Evolutionary conservation across 768 basidiomycete species (phyloP).

Genomic region (Panellus pusillus): DNA sequence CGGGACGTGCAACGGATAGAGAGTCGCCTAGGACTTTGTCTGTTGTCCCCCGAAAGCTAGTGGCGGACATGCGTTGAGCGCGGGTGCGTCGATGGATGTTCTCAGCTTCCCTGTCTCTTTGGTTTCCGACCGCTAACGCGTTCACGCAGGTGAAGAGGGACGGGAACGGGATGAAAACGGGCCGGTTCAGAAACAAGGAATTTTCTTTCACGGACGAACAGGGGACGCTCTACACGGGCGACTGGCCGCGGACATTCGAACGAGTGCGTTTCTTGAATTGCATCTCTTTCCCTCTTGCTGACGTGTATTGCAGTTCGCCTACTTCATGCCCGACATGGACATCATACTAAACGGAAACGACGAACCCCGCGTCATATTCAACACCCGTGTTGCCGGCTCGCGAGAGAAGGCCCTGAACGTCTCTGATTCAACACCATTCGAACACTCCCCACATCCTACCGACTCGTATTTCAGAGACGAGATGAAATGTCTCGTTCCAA

Average conservation of each 20-base stretch:
- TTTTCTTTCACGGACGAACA: constrained; percentile 16
- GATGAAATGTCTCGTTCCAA: constrained; percentile 16
- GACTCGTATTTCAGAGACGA: constrained; percentile 16
- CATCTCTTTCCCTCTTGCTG: background rate
- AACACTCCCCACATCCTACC: constrained; percentile 16
- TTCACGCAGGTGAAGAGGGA: constrained; percentile 5
- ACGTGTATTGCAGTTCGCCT: constrained; percentile 3
- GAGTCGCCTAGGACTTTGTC: too few species aligned
- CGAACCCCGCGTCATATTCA: constrained; percentile 22
- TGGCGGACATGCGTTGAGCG: too few species aligned
- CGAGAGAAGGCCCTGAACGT: constrained; percentile 10
- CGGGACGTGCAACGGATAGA: too few species aligned
- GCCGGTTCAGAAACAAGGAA: background rate
- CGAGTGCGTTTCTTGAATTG: constrained; percentile 1
- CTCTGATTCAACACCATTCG: constrained; percentile 19
- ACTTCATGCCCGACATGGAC: constrained; percentile 17
- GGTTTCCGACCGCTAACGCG: background rate
- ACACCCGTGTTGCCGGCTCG: constrained; percentile 6
- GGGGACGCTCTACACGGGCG: constrained; percentile 16
- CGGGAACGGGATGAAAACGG: constrained; percentile 14
- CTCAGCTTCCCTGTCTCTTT: background rate
- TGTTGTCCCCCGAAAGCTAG: too few species aligned
- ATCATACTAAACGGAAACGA: constrained; percentile 22
- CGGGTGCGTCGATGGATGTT: too few species aligned
- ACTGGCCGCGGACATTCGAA: constrained; percentile 17